Conservation (phyloP, 78 protist species). For the Thecamonas trahens region DNA sequence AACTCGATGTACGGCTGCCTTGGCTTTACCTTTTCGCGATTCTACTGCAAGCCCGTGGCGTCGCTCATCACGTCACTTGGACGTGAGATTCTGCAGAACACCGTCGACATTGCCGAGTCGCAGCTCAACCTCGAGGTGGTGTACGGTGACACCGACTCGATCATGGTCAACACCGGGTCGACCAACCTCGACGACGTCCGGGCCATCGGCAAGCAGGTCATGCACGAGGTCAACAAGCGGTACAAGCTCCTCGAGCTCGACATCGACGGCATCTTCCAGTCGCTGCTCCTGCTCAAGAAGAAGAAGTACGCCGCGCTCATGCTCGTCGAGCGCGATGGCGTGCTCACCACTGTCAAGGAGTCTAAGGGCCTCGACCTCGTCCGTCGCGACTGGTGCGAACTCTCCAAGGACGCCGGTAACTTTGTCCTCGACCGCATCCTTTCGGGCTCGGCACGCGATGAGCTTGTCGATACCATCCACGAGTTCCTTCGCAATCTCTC, state of each 20-base stretch:
- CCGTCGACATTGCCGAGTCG: conserved; percentile 19
- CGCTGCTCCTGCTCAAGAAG: conserved; percentile 91
- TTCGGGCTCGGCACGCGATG: conserved; percentile 14
- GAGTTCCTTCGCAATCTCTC: conserved; percentile 16
- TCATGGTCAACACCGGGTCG: conserved; percentile 86
- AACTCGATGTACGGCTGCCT: conserved; percentile 98
- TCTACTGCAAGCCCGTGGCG: conserved; percentile 94
- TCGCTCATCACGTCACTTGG: conserved; percentile 88
- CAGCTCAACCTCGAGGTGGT: conserved; percentile 70
- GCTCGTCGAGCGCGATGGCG: conserved; percentile 12
- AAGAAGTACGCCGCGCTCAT: conserved; percentile 95
- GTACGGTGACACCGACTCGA: conserved; percentile 99
- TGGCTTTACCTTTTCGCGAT: conserved; percentile 90
- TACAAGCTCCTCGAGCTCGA: conserved; percentile 82
- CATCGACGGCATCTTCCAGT: conserved; percentile 87
- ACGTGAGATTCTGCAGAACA: conserved; percentile 71
- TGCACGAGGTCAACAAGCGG: conserved; percentile 71
- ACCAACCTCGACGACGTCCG: conserved; percentile 52
- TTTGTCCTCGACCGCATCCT: conserved; percentile 55
- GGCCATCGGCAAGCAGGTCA: conserved; percentile 59
- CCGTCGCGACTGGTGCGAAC: conserved; percentile 96
- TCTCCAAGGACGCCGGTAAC: conserved; percentile 60
- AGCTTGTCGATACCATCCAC: conserved; percentile 22
- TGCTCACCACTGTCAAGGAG: conserved; percentile 10
- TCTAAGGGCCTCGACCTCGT: conserved; percentile 96